Conservation (phyloP, 169 alveolate genomes). For the Plasmodium billcollinsi region DNA sequence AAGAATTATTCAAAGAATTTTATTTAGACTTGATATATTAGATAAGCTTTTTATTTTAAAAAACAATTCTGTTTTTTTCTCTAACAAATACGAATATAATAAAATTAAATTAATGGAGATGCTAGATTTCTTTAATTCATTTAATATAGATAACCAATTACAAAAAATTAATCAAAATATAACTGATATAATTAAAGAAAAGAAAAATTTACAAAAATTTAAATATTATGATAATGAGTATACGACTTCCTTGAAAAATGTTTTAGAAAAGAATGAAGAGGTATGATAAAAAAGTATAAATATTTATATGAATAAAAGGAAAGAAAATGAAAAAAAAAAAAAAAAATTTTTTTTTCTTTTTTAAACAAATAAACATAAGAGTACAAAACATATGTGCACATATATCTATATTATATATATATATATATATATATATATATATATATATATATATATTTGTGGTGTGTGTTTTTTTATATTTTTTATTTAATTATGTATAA, state of each 20-base stretch:
- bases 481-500: too few relatives aligned
- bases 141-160: conserved; percentile 63
- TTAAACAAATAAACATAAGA: too few relatives aligned
- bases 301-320: background rate
- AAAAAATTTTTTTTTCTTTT: too few relatives aligned
- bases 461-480: too few relatives aligned
- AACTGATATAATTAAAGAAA: conserved; percentile 45
- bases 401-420: too few relatives aligned
- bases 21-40: conserved; percentile 63
- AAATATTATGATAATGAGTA: conserved; percentile 43
- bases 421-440: too few relatives aligned
- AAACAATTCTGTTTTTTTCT: conserved; percentile 71
- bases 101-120: conserved; percentile 67
- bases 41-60: conserved; percentile 73
- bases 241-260: conserved; percentile 38
- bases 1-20: conserved; percentile 68
- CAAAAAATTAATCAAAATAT: conserved; percentile 76
- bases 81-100: conserved; percentile 66
- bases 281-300: conserved; percentile 8
- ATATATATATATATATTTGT: too few relatives aligned
- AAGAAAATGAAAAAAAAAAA: too few relatives aligned
- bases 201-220: conserved; percentile 42
- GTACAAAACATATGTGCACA: too few relatives aligned
- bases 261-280: conserved; percentile 63
- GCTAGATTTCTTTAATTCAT: conserved; percentile 69